phyloP scores from a whole-genome alignment of 192 early-diverging fungal genomes.

The Helicostylum pulchrum region DNA sequence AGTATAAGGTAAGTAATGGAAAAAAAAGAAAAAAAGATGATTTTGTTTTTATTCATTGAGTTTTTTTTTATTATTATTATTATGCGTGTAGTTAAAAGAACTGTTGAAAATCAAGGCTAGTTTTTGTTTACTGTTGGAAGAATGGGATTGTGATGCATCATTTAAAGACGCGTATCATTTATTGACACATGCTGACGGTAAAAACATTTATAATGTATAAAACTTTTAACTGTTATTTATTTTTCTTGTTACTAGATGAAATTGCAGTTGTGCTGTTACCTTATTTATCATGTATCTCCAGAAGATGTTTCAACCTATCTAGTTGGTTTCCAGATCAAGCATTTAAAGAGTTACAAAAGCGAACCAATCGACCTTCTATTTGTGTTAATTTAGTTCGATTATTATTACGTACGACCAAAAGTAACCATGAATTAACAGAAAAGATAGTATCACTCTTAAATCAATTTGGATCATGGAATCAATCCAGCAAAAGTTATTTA shows the following conservation, averaged over 20 bases:
- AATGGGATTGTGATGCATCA: constrained; percentile 13
- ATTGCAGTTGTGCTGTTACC: constrained; percentile 7
- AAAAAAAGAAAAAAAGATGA: not conserved
- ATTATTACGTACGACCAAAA: constrained; percentile 11
- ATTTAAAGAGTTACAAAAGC: not conserved
- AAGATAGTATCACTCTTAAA: not conserved
- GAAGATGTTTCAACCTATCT: constrained; percentile 11
- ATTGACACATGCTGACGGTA: constrained; percentile 15
- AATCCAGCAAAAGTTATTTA: not conserved
- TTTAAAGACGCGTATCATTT: constrained; percentile 16
- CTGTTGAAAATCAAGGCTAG: constrained; percentile 13
- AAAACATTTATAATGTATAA: not conserved
- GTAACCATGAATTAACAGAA: not conserved
- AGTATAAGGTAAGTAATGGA: not conserved
- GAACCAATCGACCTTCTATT: constrained; percentile 5
- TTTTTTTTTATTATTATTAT: not conserved
- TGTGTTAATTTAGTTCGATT: constrained; percentile 19
- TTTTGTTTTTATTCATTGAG: not conserved
- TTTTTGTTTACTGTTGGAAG: constrained; percentile 10
- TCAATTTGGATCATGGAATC: constrained; percentile 23
- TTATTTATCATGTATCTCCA: constrained; percentile 14
- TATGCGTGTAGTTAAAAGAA: constrained; percentile 11
- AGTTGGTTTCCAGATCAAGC: constrained; percentile 12
- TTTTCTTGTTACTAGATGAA: not conserved
- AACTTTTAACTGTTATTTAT: not conserved